Conservation (phyloP, 805 yeast species). For the Candida oleophila region DNA sequence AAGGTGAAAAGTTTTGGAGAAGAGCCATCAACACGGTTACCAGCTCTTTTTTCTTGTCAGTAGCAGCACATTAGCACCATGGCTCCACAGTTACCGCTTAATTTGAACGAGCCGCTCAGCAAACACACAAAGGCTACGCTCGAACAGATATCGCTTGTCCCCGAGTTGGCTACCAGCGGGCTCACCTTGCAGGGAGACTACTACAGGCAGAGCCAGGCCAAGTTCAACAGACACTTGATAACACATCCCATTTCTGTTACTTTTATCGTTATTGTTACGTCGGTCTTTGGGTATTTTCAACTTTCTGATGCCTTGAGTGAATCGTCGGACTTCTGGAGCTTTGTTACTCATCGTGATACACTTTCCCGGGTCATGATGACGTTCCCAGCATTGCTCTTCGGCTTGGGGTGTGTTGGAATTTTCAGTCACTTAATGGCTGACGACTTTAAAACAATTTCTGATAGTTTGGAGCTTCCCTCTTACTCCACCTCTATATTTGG, state of each 20-base stretch:
- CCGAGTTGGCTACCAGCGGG: slow-evolving; percentile 59
- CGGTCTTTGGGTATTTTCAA: slow-evolving; percentile 17
- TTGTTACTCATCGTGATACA: slow-evolving; percentile 24
- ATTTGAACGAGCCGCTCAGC: slow-evolving; percentile 56
- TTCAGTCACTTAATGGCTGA: slow-evolving; percentile 44
- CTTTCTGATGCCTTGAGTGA: slow-evolving; percentile 30
- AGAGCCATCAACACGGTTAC: too few relatives aligned
- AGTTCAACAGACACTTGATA: slow-evolving; percentile 44
- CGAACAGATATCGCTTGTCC: slow-evolving; percentile 47
- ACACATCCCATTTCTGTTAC: slow-evolving; percentile 44
- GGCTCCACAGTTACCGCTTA: slow-evolving; percentile 51
- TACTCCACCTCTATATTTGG: slow-evolving; percentile 45
- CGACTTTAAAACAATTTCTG: slow-evolving; percentile 41
- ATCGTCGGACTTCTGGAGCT: slow-evolving; percentile 30
- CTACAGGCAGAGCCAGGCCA: slow-evolving; percentile 46
- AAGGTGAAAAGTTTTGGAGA: too few relatives aligned
- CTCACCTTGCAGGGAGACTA: slow-evolving; percentile 65
- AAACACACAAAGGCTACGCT: slow-evolving; percentile 52
- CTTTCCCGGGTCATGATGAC: slow-evolving; percentile 23
- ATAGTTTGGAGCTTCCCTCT: slow-evolving; percentile 20
- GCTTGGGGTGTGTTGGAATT: slow-evolving; percentile 38
- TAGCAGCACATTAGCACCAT: slow-evolving; percentile 12
- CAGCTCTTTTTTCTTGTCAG: too few relatives aligned
- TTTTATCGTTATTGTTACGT: slow-evolving; percentile 17
- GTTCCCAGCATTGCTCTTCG: slow-evolving; percentile 39